phyloP scores from a whole-genome alignment of 2,329 filamentous ascomycete genomes.

The Trichoderma cornu-damae region DNA sequence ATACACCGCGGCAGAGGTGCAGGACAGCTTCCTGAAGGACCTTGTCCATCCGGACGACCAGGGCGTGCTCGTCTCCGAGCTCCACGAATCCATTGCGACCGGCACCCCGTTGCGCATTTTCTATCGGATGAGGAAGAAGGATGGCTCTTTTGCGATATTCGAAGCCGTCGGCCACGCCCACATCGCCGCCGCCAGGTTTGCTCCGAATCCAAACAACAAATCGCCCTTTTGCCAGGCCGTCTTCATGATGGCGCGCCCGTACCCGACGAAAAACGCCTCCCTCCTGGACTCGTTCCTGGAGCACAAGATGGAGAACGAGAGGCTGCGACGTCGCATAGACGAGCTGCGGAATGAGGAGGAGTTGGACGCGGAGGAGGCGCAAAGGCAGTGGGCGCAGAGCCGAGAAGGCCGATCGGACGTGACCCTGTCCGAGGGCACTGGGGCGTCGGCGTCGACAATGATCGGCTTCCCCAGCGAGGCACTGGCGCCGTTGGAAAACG shows the following conservation, averaged over 20 bases:
- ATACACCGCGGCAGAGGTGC: slow-evolving; percentile 63
- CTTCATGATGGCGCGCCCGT: slow-evolving; percentile 88
- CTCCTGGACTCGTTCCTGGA: slow-evolving; percentile 90
- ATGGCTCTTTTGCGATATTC: slow-evolving; percentile 71
- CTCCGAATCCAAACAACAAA: slow-evolving; percentile 58
- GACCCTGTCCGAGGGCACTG: slow-evolving; percentile 45
- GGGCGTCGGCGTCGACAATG: slow-evolving; percentile 31
- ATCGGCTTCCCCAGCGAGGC: slow-evolving; percentile 31
- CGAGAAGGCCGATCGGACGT: slow-evolving; percentile 53
- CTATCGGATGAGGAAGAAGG: slow-evolving; percentile 73
- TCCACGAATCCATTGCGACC: slow-evolving; percentile 81
- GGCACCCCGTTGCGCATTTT: slow-evolving; percentile 78
- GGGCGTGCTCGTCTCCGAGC: slow-evolving; percentile 75
- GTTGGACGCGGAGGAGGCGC: slow-evolving; percentile 66
- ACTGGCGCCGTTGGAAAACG: slow-evolving; percentile 62
- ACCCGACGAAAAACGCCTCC: slow-evolving; percentile 80
- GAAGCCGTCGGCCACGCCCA: slow-evolving; percentile 93
- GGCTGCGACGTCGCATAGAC: slow-evolving; percentile 74
- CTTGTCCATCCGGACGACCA: slow-evolving; percentile 83
- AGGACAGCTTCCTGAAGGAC: slow-evolving; percentile 71
- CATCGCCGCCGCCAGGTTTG: slow-evolving; percentile 63
- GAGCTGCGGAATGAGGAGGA: slow-evolving; percentile 82
- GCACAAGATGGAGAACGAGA: slow-evolving; percentile 94
- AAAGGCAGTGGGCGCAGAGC: slow-evolving; percentile 55
- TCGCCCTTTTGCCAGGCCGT: slow-evolving; percentile 77